A percentile compares a stretch with the other conserved stretches of the same genome.
Evolutionary conservation across 2,329 filamentous ascomycete genomes (phyloP).

Genomic region (Dactylellina haptotyla): DNA sequence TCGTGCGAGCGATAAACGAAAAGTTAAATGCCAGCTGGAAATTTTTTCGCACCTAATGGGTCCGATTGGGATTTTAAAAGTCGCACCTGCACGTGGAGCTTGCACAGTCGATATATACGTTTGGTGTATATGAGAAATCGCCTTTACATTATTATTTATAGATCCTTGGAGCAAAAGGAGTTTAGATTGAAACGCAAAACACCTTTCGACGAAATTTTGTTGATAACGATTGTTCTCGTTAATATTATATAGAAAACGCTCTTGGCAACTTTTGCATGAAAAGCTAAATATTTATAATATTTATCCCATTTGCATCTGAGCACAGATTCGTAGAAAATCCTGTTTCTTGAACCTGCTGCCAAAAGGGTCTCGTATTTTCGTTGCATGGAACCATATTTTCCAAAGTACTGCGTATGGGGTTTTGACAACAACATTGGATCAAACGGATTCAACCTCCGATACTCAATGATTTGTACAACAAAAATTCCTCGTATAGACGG

Average conservation of each 20-base stretch:
- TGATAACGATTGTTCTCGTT: background rate
- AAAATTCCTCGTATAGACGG: slow-evolving; percentile 52
- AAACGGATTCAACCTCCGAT: slow-evolving; percentile 41
- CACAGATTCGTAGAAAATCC: background rate
- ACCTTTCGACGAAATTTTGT: background rate
- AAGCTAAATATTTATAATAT: too few relatives aligned
- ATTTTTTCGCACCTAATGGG: slow-evolving; percentile 30
- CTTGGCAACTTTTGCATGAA: too few relatives aligned
- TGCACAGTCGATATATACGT: slow-evolving; percentile 44
- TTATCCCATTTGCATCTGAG: background rate
- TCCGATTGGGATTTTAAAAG: slow-evolving; percentile 54
- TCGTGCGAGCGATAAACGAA: slow-evolving; percentile 9
- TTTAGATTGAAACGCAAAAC: background rate
- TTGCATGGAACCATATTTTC: slow-evolving; percentile 3
- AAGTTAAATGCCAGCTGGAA: background rate
- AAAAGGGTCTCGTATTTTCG: slow-evolving; percentile 29
- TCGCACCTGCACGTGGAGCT: slow-evolving; percentile 30
- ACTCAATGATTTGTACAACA: slow-evolving; percentile 3
- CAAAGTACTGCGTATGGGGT: slow-evolving; percentile 5
- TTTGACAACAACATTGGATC: slow-evolving; percentile 2
- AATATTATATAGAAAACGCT: too few relatives aligned
- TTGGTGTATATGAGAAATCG: slow-evolving; percentile 29
- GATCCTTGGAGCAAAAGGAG: background rate
- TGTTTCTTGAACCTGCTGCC: background rate
- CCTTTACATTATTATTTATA: slow-evolving; percentile 21